Evolutionary conservation across 192 early-diverging fungal genomes (phyloP), one percentile per base, ranked within the genome.

Genomic region (Geranomyces michiganensis): DNA sequence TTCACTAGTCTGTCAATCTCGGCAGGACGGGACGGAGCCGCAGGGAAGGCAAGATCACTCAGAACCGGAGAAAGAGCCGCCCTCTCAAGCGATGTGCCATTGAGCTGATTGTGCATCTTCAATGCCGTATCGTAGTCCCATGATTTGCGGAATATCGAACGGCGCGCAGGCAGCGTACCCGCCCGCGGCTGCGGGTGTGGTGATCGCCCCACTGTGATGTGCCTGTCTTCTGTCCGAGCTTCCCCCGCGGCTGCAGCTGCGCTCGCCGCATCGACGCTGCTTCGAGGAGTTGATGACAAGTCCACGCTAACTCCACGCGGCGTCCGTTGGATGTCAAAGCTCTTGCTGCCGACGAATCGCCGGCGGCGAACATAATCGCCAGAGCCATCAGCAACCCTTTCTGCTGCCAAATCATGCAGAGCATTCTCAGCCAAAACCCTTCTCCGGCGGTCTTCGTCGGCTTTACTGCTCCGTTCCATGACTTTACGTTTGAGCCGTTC

Each of bases 81-180:
- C 51, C 3, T 2, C 51, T 55, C 51, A 3, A 27, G 3, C 5
- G 36, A 41, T 41, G 3, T 41, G 3, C 10, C 10, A 10, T 41
- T 3, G 5, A 41, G 3, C 10, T 41, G 36, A 41, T 41, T 41
- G 36, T 41, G 36, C 36, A 41, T 41, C 10, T 41, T 41, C 36
- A 41, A 41, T 41, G 36, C 24, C 17, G 51, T 26, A 15, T 53
- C 51, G 51, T 53, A 15, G 17, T 53, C 51, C 24, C 19, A 31
- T 19, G 21, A 27, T 17, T 60, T 60, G 58, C 58, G 58, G 26
- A 60, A 60, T 19, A 60, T 60, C 7, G 58, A 60, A 7, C 58
- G 24, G 17, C 58, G 22, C 4, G 31, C 58, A 8, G 58, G 58
- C 29, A 60, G 26, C 15, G 29, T n/a, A 55, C 6, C 51, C 26